phyloP scores from a whole-genome alignment of 495 filamentous ascomycete species.

The Hypoxylon fragiforme region DNA sequence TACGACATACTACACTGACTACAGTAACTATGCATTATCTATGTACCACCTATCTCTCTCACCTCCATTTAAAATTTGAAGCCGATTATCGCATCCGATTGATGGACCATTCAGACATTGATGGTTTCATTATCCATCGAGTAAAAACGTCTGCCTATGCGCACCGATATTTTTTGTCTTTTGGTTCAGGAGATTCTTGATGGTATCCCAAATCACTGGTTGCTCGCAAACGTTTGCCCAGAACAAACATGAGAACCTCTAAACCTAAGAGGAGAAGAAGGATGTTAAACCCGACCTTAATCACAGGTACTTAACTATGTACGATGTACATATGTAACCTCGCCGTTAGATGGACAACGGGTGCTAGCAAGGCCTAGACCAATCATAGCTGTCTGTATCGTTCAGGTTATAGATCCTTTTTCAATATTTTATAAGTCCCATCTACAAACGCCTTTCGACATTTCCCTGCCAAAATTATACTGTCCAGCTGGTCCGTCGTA shows the following conservation, averaged over 20 bases:
- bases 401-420: conserved; percentile 23
- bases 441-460: conserved; percentile 5
- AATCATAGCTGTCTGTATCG: conserved; percentile 4
- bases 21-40: not conserved
- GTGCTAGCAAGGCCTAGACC: conserved; percentile 19
- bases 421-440: conserved; percentile 19
- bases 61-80: not conserved
- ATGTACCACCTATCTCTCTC: not conserved
- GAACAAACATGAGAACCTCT: too few species aligned
- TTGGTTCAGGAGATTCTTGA: too few species aligned
- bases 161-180: too few species aligned
- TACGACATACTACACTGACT: not conserved
- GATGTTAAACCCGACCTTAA: not conserved
- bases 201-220: too few species aligned
- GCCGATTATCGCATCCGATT: not conserved
- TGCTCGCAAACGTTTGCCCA: too few species aligned
- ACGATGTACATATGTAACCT: conserved; percentile 8
- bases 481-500: not conserved
- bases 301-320: too few species aligned
- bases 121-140: not conserved
- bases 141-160: too few species aligned
- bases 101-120: not conserved
- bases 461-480: conserved; percentile 10
- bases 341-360: conserved; percentile 19
- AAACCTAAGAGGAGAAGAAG: not conserved